Evolutionary conservation across 257 asterid genomes (phyloP), one percentile per base, ranked within the genome.

Genomic region (Nicotiana noctiflora): DNA sequence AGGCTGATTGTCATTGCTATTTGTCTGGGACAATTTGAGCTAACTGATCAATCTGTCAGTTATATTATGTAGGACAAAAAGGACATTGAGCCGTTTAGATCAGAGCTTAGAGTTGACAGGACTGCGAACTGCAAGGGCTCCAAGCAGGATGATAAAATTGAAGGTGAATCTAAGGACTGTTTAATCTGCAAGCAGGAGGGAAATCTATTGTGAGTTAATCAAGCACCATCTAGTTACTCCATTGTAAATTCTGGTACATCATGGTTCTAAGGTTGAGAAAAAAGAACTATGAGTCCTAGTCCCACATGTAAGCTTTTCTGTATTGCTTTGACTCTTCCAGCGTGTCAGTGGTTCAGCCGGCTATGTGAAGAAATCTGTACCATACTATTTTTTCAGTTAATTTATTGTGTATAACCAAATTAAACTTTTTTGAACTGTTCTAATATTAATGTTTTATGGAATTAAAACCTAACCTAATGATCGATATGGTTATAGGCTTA

Each of bases 161-260:
- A 49, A 77, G 65, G 75, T 37, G 86, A 67, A 65, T 55, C 23
- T 10, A 60, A 37, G 79, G 67, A 40, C 63, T 80, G 88, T 40
- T 7, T 60, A 4, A 40, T 21, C 64, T 83, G 84, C 70, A 61
- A 77, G 15, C 21, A 40, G 31, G 83, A 77, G 32, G 84, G 86
- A 85, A 29, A 76, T 68, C 83, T 82, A 82, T 52, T 85, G 88
- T 85, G 77, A 85, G 88, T 85, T 70, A 17, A 29, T 63, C 72
- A 63, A 63, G 15, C 12, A 27, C 79, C 37, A 46, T 25, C 44
- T 81, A 19, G n/a, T 62, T 62, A 61, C 40, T 25, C 15, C n/a
- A 25, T 61, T 12, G 67, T 12, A 61, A 25, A 61, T 61, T 23
- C 34, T 3, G 34, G 21, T 29, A 27, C 46, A 13, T 29, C 72